Evolutionary conservation across 768 basidiomycete genomes (phyloP).

Genomic region (Flagelloscypha sp.): DNA sequence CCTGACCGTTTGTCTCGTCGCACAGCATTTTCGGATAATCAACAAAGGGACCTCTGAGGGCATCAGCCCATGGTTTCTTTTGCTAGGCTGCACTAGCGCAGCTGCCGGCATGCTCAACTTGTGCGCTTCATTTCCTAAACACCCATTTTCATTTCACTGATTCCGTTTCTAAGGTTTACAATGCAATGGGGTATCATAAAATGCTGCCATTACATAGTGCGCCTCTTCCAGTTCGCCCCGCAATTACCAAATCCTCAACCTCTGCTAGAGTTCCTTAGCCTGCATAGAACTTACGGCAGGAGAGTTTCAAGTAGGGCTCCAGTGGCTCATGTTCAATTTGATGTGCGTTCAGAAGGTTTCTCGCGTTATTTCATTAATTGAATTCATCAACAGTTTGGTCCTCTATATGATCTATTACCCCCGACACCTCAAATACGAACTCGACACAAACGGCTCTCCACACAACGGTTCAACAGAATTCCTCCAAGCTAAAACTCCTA

Average conservation of each 20-base stretch:
- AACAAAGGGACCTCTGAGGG: conserved; percentile 73
- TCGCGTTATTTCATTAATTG: not conserved
- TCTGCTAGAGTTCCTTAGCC: conserved; percentile 48
- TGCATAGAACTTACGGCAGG: conserved; percentile 81
- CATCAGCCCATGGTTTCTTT: conserved; percentile 83
- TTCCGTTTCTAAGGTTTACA: conserved; percentile 44
- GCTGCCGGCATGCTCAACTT: conserved; percentile 83
- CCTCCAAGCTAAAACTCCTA: conserved; percentile 33
- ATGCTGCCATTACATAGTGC: conserved; percentile 73
- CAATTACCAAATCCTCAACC: not conserved
- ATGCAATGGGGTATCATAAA: conserved; percentile 77
- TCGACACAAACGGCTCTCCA: conserved; percentile 33
- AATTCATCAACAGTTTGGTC: conserved; percentile 53
- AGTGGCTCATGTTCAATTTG: conserved; percentile 78
- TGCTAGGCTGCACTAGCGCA: conserved; percentile 80
- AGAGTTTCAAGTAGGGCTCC: conserved; percentile 69
- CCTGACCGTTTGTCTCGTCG: not conserved
- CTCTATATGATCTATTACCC: conserved; percentile 94
- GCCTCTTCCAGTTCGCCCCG: conserved; percentile 18
- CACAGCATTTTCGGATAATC: conserved; percentile 76
- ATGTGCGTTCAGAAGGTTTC: conserved; percentile 50
- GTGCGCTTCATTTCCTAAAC: conserved; percentile 26
- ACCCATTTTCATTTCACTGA: not conserved
- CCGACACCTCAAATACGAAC: conserved; percentile 62
- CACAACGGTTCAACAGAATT: conserved; percentile 24